These are phyloP conservation scores for Plasmodium billcollinsi DNA, from an alignment of 169 alveolate genomes.

Conservation along the genomic window DNA sequence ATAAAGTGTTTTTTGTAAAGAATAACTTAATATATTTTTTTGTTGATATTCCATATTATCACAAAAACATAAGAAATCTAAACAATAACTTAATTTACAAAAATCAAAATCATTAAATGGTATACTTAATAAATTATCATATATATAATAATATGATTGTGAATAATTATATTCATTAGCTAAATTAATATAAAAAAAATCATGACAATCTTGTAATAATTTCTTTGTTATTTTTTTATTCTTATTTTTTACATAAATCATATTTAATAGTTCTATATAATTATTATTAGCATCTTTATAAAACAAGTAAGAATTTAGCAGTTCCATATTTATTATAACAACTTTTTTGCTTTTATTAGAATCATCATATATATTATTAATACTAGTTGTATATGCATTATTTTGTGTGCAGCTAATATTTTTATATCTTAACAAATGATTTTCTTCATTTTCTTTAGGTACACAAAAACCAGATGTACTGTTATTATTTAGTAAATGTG, in stretches of 20 bases:
- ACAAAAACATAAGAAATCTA: constrained; percentile 50
- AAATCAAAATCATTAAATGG: constrained; percentile 66
- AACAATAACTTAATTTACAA: constrained; percentile 25
- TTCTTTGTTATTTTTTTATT: constrained; percentile 25
- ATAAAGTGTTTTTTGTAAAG: constrained; percentile 35
- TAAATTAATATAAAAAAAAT: constrained; percentile 33
- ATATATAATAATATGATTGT: constrained; percentile 43
- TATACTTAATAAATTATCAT: constrained; percentile 41
- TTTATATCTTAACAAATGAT: too few relatives aligned
- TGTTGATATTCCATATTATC: constrained; percentile 50
- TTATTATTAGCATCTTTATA: constrained; percentile 57
- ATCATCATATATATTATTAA: background rate
- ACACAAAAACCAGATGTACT: too few relatives aligned
- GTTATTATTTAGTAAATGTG: constrained; percentile 27
- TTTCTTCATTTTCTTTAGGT: too few relatives aligned
- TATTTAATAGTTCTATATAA: constrained; percentile 36
- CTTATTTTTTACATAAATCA: constrained; percentile 65
- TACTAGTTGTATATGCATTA: background rate
- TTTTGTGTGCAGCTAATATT: background rate
- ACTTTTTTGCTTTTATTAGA: background rate
- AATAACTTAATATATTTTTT: constrained; percentile 27
- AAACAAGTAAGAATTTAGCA: constrained; percentile 21
- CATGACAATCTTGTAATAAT: constrained; percentile 16
- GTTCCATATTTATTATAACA: constrained; percentile 8
- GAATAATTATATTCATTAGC: constrained; percentile 44